These are phyloP conservation scores for Fraxinus dipetala DNA, from an alignment of 305 asterid species.

Conservation along the genomic window DNA sequence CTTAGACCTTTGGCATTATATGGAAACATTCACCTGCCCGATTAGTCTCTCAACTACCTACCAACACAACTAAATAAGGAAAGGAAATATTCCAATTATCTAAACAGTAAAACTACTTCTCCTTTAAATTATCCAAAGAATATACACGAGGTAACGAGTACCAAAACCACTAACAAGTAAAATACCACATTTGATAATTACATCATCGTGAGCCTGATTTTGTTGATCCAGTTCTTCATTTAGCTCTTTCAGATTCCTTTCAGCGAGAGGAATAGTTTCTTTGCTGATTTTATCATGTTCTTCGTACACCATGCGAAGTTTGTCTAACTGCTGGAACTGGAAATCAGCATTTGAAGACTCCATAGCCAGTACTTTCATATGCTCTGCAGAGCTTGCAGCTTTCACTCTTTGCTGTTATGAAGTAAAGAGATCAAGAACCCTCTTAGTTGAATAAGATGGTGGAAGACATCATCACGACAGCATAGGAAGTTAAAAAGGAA, in stretches of 20 bases:
- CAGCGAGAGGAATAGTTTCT: constrained; percentile 77
- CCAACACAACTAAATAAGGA: background rate
- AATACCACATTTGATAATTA: constrained; percentile 38
- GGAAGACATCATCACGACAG: constrained; percentile 6
- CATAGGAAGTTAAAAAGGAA: constrained; percentile 15
- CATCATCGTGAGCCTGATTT: constrained; percentile 91
- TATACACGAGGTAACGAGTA: background rate
- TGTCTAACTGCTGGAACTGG: constrained; percentile 85
- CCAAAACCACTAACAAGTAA: constrained; percentile 21
- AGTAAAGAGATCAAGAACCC: constrained; percentile 17
- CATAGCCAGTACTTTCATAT: constrained; percentile 48
- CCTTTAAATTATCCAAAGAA: background rate
- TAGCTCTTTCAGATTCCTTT: constrained; percentile 59
- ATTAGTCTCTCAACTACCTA: background rate
- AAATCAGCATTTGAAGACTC: constrained; percentile 67
- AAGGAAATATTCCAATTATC: background rate
- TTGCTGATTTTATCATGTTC: constrained; percentile 64
- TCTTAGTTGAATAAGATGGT: constrained; percentile 18
- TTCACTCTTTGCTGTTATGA: constrained; percentile 69
- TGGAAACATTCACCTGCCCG: background rate
- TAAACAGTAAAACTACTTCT: background rate
- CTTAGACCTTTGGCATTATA: background rate
- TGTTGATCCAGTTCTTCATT: constrained; percentile 71
- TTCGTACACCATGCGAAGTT: constrained; percentile 72
- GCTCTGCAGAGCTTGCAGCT: constrained; percentile 60